Base-by-base conservation (phyloP, 768 basidiomycete genomes). In the Flagelloscypha sp. region DNA sequence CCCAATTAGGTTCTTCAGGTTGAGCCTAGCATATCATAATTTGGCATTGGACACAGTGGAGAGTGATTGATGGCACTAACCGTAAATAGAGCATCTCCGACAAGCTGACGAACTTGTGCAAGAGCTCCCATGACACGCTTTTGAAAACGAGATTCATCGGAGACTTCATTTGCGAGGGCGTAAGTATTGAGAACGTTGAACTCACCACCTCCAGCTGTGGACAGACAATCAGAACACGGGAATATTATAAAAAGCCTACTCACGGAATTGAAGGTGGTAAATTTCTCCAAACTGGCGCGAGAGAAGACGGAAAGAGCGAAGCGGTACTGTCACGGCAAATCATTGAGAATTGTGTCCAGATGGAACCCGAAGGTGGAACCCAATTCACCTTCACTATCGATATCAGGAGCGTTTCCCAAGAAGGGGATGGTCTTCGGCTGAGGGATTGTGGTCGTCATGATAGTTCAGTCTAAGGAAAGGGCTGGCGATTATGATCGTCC, bases 1-100 rank as follows among this genome's bases (percentile, higher is more conserved):
- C 62, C 68, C 68, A 73, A 47, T 66, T 68, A 12, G 59, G 56
- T 41, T 73, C 70, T 10, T 58, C 55, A 11, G 53, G 45, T 27
- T 61, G 51, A 0, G 68, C 67, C 52, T 62, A 30, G 9, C 21
- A 24, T 23, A 7, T 3, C 7, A 6, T 8, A 17, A 35, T 18
- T 34, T 11, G 25, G 18, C 25, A 21, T 13, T 22, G 31, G 29
- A 28, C 40, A 36, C 37, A 10, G 15, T 21, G 5, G 18, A 43
- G 23, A n/a, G 16, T 7, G 13, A n/a, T 27, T 35, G 27, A 17
- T 20, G 18, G 1, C 15, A 35, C 51, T 7, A 20, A 61, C 62
- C 17, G 62, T 64, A 44, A 66, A 67, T 10, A 64, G 45, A 4
- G 57, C 70, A 45, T 70, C 68, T 15, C 59, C 58, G 9, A 57